phyloP scores from a whole-genome alignment of 2,329 filamentous ascomycete species.

The Nannizziopsis barbatae region DNA sequence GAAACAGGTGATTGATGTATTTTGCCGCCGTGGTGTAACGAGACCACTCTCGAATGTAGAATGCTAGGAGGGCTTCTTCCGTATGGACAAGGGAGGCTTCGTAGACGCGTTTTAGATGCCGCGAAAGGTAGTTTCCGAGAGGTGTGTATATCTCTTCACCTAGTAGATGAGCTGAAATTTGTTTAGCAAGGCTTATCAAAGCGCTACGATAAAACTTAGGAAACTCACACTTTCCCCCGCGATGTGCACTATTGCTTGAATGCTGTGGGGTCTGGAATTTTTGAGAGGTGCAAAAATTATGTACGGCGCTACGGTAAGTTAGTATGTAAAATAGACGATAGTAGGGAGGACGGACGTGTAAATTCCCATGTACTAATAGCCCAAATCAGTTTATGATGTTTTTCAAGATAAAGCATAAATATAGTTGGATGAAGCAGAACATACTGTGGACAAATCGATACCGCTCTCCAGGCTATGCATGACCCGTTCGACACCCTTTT shows the following conservation, averaged over 20 bases:
- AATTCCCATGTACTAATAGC: slow-evolving; percentile 73
- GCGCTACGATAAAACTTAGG: slow-evolving; percentile 16
- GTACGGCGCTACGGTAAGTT: slow-evolving; percentile 55
- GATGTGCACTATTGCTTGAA: slow-evolving; percentile 37
- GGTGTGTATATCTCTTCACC: slow-evolving; percentile 94
- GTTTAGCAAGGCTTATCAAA: slow-evolving; percentile 11
- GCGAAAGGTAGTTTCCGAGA: slow-evolving; percentile 70
- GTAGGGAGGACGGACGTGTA: slow-evolving; percentile 56
- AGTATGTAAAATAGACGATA: slow-evolving; percentile 7
- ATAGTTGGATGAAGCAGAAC: slow-evolving; percentile 19
- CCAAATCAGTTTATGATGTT: slow-evolving; percentile 10
- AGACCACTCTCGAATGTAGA: slow-evolving; percentile 95
- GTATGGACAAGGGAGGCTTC: slow-evolving; percentile 64
- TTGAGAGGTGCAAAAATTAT: slow-evolving; percentile 98
- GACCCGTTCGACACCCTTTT: slow-evolving; percentile 78
- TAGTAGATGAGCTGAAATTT: slow-evolving; percentile 64
- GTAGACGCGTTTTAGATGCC: slow-evolving; percentile 62
- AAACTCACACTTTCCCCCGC: slow-evolving; percentile 50
- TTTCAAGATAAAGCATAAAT: slow-evolving; percentile 8
- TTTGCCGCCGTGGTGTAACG: slow-evolving; percentile 91
- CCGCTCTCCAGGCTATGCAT: slow-evolving; percentile 88
- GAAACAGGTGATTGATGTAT: slow-evolving; percentile 94
- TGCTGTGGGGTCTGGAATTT: slow-evolving; percentile 52
- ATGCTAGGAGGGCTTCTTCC: slow-evolving; percentile 79
- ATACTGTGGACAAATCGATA: slow-evolving; percentile 79